Evolutionary conservation across 306 rosid species (phyloP), one percentile per base, ranked within the genome.

Genomic region (Prunus mira): DNA sequence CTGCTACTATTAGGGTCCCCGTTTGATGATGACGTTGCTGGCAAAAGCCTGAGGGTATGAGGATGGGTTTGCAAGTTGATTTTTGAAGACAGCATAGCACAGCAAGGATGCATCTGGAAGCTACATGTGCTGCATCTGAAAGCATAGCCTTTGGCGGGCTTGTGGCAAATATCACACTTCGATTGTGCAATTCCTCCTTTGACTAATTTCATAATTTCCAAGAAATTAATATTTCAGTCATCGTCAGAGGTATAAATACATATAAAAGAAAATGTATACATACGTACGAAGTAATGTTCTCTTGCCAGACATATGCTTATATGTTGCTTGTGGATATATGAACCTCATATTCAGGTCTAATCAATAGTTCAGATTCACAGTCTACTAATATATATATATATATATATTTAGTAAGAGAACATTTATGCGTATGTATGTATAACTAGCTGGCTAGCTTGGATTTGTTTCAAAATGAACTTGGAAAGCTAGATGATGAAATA

Each of bases 91-190:
- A 95, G 84, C 93, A 77, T 86, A 11, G 97, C 93, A 46, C 98
- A 95, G 57, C 96, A 90, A 1, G 98, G 98, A 60, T 92, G 98
- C 92, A 92, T 89, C 73, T 88, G 96, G 82, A 87, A 92, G 46
- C 80, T 81, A 57, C 98, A 92, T 3, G 89, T 90, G 3, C 81
- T 65, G 87, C 98, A 95, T 45, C 87, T 43, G 84, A 84, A 95
- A 0, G 86, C 84, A 43, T 58, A 95, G 0, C 97, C 98, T 85
- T 95, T 92, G 70, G 73, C 79, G 2, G 88, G 76, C 71, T 87
- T 90, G 12, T 83, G 81, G 65, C 98, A 95, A 47, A 90, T 81
- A 52, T 92, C 98, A 28, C 98, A 95, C 81, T 92, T 95, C 0
- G 90, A 76, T 67, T 90, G 91, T n/a, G 76, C 75, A 64, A 76